phyloP scores from a whole-genome alignment of 495 filamentous ascomycete species.

The Trichoderma reesei region DNA sequence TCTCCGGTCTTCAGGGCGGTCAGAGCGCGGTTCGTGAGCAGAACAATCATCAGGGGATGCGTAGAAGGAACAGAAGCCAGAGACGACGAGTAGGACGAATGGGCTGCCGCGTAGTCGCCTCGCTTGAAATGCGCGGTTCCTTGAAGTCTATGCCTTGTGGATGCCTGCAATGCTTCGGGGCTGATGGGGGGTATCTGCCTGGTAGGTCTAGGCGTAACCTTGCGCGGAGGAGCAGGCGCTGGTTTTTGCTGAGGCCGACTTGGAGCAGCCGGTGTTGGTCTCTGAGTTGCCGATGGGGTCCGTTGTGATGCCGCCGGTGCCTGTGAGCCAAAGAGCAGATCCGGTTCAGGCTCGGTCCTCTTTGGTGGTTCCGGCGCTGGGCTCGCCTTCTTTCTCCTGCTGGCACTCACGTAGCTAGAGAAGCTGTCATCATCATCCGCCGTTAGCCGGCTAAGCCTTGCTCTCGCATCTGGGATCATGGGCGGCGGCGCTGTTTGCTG shows the following conservation, averaged over 20 bases:
- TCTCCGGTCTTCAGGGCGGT: slow-evolving; percentile 84
- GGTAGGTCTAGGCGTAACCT: slow-evolving; percentile 28
- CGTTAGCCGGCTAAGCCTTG: slow-evolving; percentile 54
- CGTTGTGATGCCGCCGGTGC: slow-evolving; percentile 15
- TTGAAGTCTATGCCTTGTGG: slow-evolving; percentile 62
- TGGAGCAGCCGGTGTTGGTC: slow-evolving; percentile 24
- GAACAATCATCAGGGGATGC: slow-evolving; percentile 78
- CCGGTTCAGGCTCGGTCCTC: slow-evolving; percentile 40
- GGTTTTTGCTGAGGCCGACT: slow-evolving; percentile 22
- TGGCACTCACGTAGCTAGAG: slow-evolving; percentile 84
- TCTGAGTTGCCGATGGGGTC: slow-evolving; percentile 18
- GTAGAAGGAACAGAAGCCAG: slow-evolving; percentile 60
- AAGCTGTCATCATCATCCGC: slow-evolving; percentile 69
- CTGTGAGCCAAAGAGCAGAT: slow-evolving; percentile 46
- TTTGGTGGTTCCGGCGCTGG: slow-evolving; percentile 34
- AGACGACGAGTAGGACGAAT: slow-evolving; percentile 69
- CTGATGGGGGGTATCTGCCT: slow-evolving; percentile 62
- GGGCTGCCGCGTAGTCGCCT: slow-evolving; percentile 81
- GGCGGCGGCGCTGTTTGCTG: slow-evolving; percentile 34
- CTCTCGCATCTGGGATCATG: slow-evolving; percentile 41
- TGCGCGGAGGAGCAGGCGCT: slow-evolving; percentile 30
- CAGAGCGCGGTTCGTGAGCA: slow-evolving; percentile 86
- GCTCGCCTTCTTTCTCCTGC: slow-evolving; percentile 61
- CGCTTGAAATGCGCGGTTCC: slow-evolving; percentile 86
- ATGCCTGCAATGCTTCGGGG: slow-evolving; percentile 55